Base-by-base conservation (phyloP, 1,139 yeast genomes). In the Spathaspora sp. region DNA sequence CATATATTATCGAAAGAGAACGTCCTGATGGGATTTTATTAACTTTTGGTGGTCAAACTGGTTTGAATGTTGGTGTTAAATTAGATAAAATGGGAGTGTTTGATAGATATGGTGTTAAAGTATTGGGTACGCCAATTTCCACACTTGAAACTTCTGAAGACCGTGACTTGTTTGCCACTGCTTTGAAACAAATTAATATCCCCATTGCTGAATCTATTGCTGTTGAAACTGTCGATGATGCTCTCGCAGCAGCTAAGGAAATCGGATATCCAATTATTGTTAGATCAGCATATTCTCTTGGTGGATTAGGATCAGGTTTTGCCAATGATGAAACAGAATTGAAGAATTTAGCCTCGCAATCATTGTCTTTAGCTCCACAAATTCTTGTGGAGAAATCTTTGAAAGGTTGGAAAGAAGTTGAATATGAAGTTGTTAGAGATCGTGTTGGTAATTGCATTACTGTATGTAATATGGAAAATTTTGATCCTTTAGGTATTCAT, bases 361-460 rank as follows among this genome's bases (percentile, higher is more conserved):
- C 97, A 2, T 75, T 93, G 52, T 84, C 97, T 18, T 73, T 90
- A 51, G 84, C 97, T 41, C 97, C 97, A 43, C 99, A 93, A 75
- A 89, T 93, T 58, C 76, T 93, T 59, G 98, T 93, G 53, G 99
- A 93, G 72, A 91, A 89, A 74, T 91, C 98, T 4, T 76, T 93
- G 70, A 93, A 91, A 76, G 99, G 99, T 54, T 93, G 99, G 99
- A 93, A 93, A 68, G 99, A 93, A 74, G 95, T 93, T 49, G 99
- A 93, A 74, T 93, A 93, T 69, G 99, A 93, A 74, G 99, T 93
- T 56, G 99, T 93, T 48, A 89, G 99, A 70, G 99, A 93, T 70
- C 81, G 95, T 60, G 91, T 86, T 51, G 97, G 86, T 56, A 93
- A 93, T 78, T 93, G 99, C 81, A 93, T 93, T 64, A 93, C 99